Base-by-base conservation (phyloP, 441 rosid genomes). In the Euphorbia celastroides region DNA sequence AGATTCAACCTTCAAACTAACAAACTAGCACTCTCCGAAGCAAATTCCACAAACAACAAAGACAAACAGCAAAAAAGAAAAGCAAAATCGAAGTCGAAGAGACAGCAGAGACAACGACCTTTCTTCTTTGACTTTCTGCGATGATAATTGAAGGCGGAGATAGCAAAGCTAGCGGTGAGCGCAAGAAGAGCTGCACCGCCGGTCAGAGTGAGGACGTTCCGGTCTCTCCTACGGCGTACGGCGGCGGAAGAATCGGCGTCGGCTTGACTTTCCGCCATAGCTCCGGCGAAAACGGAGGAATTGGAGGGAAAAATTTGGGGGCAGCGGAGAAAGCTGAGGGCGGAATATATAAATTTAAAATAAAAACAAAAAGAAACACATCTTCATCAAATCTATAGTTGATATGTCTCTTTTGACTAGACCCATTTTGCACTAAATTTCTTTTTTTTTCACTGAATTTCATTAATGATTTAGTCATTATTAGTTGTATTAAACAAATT, bases 111-210 rank as follows among this genome's bases (percentile, higher is more conserved):
- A 38, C 8, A 32, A 27, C 5, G 60, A 75, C 97, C 88, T 84
- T 76, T 89, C 79, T 78, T 87, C 75, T 79, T 79, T 70, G 78
- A 81, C 64, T 80, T 86, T 57, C 73, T 77, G 48, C 73, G 73
- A 68, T 65, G 82, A 25, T 81, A 82, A 60, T 71, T 82, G 83
- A 83, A 66, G 84, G 87, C 87, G 83, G 85, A 70, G 80, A 90
- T 62, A 67, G 81, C 92, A 65, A 90, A 76, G 80, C 74, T 74
- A 55, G 73, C 85, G 65, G 95, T 86, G 66, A 93, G 72, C 60
- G 85, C 89, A 17, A 81, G 44, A 13, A 89, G 67, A 60, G 95
- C 96, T 26, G 95, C 88, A 30, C 84, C 83, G 61, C 98, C 97
- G 78, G 93, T 82, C 76, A 87, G 69, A 63, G 87, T 83, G 22